These are phyloP conservation scores for Hypoxylon lienhwacheense DNA, from an alignment of 495 filamentous ascomycete species.

Conservation along the genomic window DNA sequence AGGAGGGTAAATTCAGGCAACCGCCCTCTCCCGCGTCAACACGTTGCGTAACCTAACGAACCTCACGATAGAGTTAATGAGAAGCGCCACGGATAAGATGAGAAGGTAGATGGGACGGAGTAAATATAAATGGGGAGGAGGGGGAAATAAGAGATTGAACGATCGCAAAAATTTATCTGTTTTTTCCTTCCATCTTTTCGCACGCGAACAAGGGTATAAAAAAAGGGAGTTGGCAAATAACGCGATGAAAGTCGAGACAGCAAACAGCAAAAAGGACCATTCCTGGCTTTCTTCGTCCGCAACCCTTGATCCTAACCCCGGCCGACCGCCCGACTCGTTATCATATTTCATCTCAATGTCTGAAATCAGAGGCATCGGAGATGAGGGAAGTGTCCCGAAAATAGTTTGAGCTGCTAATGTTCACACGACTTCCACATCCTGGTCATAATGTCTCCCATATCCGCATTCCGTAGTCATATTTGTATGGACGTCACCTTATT, in stretches of 20 bases:
- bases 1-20: too few species aligned
- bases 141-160: not conserved
- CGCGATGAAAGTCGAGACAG: not conserved
- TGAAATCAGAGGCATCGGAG: not conserved
- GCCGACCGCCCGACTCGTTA: conserved; percentile 2
- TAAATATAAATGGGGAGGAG: not conserved
- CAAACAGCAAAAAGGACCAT: conserved; percentile 2
- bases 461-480: not conserved
- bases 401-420: not conserved
- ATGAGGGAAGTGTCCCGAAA: not conserved
- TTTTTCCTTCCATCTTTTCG: conserved; percentile 4
- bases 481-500: conserved; percentile 4
- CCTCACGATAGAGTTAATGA: too few species aligned
- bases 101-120: too few species aligned
- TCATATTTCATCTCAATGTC: conserved; percentile 6
- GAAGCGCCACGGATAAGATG: too few species aligned
- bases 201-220: conserved; percentile 27
- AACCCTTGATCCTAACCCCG: not conserved
- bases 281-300: too few species aligned
- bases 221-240: conserved; percentile 14
- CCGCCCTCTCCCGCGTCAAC: too few species aligned
- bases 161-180: not conserved
- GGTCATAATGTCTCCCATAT: not conserved
- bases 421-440: not conserved
- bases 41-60: too few species aligned